These are phyloP conservation scores for Hygrophorus russula DNA, from an alignment of 768 basidiomycete species.

Conservation along the genomic window DNA sequence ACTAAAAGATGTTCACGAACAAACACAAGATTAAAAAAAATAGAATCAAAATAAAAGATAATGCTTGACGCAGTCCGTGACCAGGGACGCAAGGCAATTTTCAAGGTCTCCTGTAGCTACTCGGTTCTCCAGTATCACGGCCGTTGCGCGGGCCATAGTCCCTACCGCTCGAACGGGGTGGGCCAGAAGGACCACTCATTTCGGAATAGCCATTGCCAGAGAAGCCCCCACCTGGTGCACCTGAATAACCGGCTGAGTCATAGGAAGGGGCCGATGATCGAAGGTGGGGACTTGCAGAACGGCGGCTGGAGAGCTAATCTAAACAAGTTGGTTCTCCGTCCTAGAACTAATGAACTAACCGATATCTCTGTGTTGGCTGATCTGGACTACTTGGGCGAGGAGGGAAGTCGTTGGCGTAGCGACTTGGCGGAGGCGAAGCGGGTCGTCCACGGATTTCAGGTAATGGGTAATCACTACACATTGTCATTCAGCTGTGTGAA, in stretches of 20 bases:
- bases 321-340: not conserved
- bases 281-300: slow-evolving; percentile 60
- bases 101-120: slow-evolving; percentile 24
- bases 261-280: slow-evolving; percentile 34
- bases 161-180: slow-evolving; percentile 20
- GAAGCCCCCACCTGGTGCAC: slow-evolving; percentile 22
- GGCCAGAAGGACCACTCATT: slow-evolving; percentile 24
- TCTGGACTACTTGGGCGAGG: slow-evolving; percentile 34
- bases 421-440: slow-evolving; percentile 38
- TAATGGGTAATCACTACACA: slow-evolving; percentile 39
- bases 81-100: not conserved
- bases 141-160: slow-evolving; percentile 39
- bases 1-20: not conserved
- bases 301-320: slow-evolving; percentile 34
- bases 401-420: slow-evolving; percentile 38
- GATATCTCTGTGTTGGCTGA: slow-evolving; percentile 32
- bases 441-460: slow-evolving; percentile 43
- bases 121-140: slow-evolving; percentile 31
- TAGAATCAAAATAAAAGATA: not conserved
- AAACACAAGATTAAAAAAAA: too few species aligned
- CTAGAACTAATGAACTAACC: slow-evolving; percentile 18
- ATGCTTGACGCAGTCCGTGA: not conserved
- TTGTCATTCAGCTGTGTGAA: not conserved
- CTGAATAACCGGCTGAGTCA: slow-evolving; percentile 34
- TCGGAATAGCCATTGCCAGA: slow-evolving; percentile 41